phyloP scores from a whole-genome alignment of 1,139 yeast genomes.

The Kodamaea fungicola region DNA sequence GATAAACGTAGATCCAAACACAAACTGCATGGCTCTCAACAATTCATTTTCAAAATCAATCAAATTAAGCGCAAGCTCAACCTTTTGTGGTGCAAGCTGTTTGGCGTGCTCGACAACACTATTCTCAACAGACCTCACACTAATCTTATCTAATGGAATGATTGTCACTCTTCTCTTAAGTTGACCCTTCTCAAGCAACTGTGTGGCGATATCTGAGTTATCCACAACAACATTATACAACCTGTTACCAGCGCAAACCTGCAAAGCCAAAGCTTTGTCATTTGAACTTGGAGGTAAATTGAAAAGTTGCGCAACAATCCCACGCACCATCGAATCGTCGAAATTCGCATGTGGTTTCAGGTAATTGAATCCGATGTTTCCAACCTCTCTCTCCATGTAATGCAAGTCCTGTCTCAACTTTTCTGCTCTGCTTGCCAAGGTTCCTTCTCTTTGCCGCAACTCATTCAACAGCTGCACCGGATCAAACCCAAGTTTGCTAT shows the following conservation, averaged over 20 bases:
- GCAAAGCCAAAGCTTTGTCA: slow-evolving; percentile 77
- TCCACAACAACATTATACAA: slow-evolving; percentile 90
- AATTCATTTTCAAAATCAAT: slow-evolving; percentile 73
- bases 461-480: slow-evolving; percentile 39
- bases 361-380: slow-evolving; percentile 76
- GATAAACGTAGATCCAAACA: slow-evolving; percentile 83
- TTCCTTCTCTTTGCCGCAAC: slow-evolving; percentile 43
- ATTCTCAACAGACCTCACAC: slow-evolving; percentile 49
- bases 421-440: slow-evolving; percentile 27
- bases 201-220: slow-evolving; percentile 78
- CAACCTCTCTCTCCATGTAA: slow-evolving; percentile 57
- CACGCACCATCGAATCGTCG: slow-evolving; percentile 64
- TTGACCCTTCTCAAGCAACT: slow-evolving; percentile 73
- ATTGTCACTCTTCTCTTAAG: slow-evolving; percentile 83
- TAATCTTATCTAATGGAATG: slow-evolving; percentile 85
- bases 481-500: slow-evolving; percentile 54
- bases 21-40: slow-evolving; percentile 80
- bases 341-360: slow-evolving; percentile 62
- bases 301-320: slow-evolving; percentile 87
- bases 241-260: slow-evolving; percentile 92
- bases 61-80: slow-evolving; percentile 79
- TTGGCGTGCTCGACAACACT: slow-evolving; percentile 58
- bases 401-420: slow-evolving; percentile 52
- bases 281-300: slow-evolving; percentile 54
- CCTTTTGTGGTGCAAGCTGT: slow-evolving; percentile 72